Percentiles rank a stretch among this genome's conserved stretches.
These are phyloP conservation scores for Iberis pinnata DNA, from an alignment of 345 rosid species.

Conservation along the genomic window DNA sequence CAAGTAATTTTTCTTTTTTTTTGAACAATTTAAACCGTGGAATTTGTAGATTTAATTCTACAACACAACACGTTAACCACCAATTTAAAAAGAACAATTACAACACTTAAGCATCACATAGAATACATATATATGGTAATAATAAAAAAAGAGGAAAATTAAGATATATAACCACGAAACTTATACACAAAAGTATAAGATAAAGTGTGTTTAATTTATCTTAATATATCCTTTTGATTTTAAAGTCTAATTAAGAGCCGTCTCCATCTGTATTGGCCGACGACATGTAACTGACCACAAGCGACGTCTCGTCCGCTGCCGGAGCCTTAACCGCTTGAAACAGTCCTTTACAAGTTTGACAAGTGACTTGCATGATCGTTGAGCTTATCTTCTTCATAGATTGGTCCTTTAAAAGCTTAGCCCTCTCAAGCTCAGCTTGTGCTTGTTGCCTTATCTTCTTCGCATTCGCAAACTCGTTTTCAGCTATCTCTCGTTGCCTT, in stretches of 20 bases:
- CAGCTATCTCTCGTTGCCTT: slow-evolving; percentile 70
- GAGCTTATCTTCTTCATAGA: slow-evolving; percentile 62
- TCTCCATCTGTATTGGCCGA: slow-evolving; percentile 77
- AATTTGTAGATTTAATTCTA: neutral
- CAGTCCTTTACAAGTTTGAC: slow-evolving; percentile 64
- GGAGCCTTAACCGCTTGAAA: slow-evolving; percentile 41
- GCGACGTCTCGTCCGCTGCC: slow-evolving; percentile 59
- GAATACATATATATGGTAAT: too few relatives aligned
- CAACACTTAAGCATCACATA: slow-evolving; percentile 5
- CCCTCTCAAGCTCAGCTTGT: slow-evolving; percentile 59
- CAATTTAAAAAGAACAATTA: neutral
- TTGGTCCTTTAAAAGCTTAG: slow-evolving; percentile 54
- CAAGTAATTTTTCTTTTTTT: too few relatives aligned
- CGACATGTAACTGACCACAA: slow-evolving; percentile 73
- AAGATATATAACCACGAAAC: neutral
- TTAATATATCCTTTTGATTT: too few relatives aligned
- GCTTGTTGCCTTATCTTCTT: slow-evolving; percentile 70
- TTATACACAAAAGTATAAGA: slow-evolving; percentile 14
- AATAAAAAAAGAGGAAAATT: neutral
- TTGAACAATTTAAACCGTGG: neutral
- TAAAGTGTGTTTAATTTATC: slow-evolving; percentile 7
- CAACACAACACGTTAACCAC: neutral
- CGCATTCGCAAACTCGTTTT: slow-evolving; percentile 60
- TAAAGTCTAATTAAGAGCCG: slow-evolving; percentile 23
- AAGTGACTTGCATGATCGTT: slow-evolving; percentile 60